Evolutionary conservation across 768 basidiomycete genomes (phyloP).

Genomic region (Tricholoma flavovirens): DNA sequence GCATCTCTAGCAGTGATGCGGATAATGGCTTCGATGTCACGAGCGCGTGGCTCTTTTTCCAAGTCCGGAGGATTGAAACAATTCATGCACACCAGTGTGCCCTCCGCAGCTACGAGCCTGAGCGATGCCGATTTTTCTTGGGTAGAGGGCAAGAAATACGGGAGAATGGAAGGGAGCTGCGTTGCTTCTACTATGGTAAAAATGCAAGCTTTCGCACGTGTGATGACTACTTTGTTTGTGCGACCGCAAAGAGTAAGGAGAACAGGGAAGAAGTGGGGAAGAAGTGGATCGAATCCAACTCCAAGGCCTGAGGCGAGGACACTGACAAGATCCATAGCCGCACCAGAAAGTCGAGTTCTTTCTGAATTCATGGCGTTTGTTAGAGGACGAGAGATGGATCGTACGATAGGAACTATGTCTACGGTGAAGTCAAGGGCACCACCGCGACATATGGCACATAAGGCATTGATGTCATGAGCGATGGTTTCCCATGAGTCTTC

Average conservation of each 20-base stretch:
- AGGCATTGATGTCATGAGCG: constrained; percentile 5
- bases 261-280: constrained; percentile 62
- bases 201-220: constrained; percentile 58
- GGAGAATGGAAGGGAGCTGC: constrained; percentile 58
- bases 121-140: constrained; percentile 67
- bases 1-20: constrained; percentile 64
- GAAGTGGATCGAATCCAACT: constrained; percentile 57
- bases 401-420: constrained; percentile 12
- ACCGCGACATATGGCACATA: constrained; percentile 9
- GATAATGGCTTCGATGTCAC: constrained; percentile 68
- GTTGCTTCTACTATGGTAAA: constrained; percentile 58
- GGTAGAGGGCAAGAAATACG: constrained; percentile 51
- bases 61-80: constrained; percentile 76
- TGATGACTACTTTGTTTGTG: constrained; percentile 73
- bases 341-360: constrained; percentile 38
- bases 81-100: constrained; percentile 59
- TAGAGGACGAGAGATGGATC: constrained; percentile 13
- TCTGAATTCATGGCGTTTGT: constrained; percentile 14
- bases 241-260: constrained; percentile 64
- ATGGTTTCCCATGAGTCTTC: constrained; percentile 18
- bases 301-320: constrained; percentile 51
- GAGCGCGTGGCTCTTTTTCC: constrained; percentile 59
- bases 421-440: constrained; percentile 15
- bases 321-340: constrained; percentile 58
- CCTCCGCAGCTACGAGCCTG: constrained; percentile 61